Conservation (phyloP, 75 land plant genomes). For the Isoetes taiwanensis region DNA sequence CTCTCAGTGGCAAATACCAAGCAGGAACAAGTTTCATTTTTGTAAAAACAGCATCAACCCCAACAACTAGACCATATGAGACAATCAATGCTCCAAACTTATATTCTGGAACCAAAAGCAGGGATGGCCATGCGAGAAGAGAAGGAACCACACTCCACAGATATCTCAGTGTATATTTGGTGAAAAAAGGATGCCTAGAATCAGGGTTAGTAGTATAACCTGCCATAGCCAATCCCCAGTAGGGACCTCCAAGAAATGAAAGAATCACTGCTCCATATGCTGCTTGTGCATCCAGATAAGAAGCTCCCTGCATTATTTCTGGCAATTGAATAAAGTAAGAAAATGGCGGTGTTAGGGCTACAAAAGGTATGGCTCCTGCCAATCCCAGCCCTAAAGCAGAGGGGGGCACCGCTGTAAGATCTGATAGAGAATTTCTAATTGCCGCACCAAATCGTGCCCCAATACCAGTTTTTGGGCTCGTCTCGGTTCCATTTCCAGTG, state of each 20-base stretch:
- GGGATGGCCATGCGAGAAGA: conserved; percentile 26
- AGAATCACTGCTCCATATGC: conserved; percentile 38
- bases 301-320: no score
- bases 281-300: conserved; percentile 27
- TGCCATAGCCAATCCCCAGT: conserved; percentile 43
- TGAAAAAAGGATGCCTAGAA: not conserved
- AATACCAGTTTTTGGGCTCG: no score
- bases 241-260: conserved; percentile 36
- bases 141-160: conserved; percentile 28
- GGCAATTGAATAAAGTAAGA: conserved; percentile 20
- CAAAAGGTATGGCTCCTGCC: conserved; percentile 37
- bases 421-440: no score
- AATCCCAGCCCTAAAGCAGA: conserved; percentile 27
- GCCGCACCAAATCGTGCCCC: no score
- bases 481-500: no score
- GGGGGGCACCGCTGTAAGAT: no score
- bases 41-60: not conserved
- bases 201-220: no score
- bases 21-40: not conserved
- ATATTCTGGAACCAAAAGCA: conserved; percentile 11
- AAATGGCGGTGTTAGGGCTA: conserved; percentile 26
- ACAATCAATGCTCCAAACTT: conserved; percentile 9
- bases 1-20: not conserved
- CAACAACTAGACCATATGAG: not conserved
- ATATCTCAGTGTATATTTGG: conserved; percentile 10